phyloP scores from a whole-genome alignment of 2,329 filamentous ascomycete species.

The Claviceps capensis region DNA sequence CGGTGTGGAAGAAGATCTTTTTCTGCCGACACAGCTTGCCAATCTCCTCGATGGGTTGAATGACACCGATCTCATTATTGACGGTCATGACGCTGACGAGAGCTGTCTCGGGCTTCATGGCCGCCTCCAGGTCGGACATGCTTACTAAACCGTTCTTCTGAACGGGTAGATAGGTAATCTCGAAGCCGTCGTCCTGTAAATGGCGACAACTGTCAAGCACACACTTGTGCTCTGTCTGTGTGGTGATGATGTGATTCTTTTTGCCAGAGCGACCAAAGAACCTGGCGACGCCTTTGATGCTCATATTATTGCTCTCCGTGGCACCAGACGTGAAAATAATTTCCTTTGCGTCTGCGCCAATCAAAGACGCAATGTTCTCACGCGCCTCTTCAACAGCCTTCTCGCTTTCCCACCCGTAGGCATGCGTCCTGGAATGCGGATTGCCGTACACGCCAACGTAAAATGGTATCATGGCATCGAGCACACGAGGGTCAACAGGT shows the following conservation, averaged over 20 bases:
- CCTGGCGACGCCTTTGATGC: slow-evolving; percentile 90
- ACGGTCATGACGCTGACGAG: slow-evolving; percentile 97
- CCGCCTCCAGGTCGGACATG: slow-evolving; percentile 71
- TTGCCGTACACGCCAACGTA: slow-evolving; percentile 92
- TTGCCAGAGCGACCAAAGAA: slow-evolving; percentile 90
- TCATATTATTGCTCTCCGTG: slow-evolving; percentile 99
- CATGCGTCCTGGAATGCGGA: slow-evolving; percentile 91
- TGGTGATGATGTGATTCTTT: slow-evolving; percentile 97
- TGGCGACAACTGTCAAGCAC: slow-evolving; percentile 94
- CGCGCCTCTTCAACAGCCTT: slow-evolving; percentile 83
- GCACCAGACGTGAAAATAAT: slow-evolving; percentile 98
- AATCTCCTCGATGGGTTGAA: slow-evolving; percentile 88
- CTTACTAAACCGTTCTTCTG: slow-evolving; percentile 73
- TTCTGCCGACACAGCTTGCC: slow-evolving; percentile 80
- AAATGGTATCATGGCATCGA: slow-evolving; percentile 93
- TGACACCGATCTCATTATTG: slow-evolving; percentile 99
- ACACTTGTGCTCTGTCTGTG: slow-evolving; percentile 97
- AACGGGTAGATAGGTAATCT: slow-evolving; percentile 93
- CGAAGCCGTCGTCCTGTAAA: slow-evolving; percentile 91
- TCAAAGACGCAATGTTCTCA: slow-evolving; percentile 68
- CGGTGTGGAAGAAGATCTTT: slow-evolving; percentile 97
- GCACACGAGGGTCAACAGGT: slow-evolving; percentile 81
- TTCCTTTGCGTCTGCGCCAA: slow-evolving; percentile 91
- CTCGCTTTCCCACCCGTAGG: slow-evolving; percentile 97
- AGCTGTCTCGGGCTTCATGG: slow-evolving; percentile 80